These are phyloP conservation scores for Eutypa lata DNA, from an alignment of 2,329 filamentous ascomycete species.

Conservation along the genomic window DNA sequence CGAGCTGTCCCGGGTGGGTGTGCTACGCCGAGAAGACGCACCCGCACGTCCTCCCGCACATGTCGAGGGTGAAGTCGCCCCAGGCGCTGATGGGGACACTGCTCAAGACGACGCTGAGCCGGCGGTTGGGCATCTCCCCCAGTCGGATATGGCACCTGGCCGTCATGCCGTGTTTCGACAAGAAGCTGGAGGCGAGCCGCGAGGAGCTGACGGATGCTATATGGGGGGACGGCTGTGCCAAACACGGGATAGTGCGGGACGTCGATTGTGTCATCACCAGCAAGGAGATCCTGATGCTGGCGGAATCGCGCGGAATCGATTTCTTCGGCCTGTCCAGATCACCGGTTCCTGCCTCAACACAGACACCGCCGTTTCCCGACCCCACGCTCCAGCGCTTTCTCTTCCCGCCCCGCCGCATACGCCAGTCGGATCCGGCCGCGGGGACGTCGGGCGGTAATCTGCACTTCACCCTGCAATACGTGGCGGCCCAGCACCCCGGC, in stretches of 20 bases:
- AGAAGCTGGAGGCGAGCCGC: constrained; percentile 93
- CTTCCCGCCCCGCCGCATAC: constrained; percentile 52
- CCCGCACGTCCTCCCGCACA: constrained; percentile 84
- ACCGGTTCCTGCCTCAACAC: constrained; percentile 43
- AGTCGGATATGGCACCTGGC: constrained; percentile 90
- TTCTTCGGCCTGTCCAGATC: constrained; percentile 69
- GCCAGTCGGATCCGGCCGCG: constrained; percentile 50
- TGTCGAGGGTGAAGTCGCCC: constrained; percentile 89
- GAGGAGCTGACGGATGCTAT: constrained; percentile 82
- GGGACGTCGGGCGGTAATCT: constrained; percentile 89
- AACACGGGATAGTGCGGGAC: constrained; percentile 78
- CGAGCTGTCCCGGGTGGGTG: constrained; percentile 95
- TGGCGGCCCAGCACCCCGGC: constrained; percentile 67
- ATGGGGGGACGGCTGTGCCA: constrained; percentile 50
- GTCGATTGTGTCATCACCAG: constrained; percentile 98
- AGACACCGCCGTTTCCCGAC: constrained; percentile 68
- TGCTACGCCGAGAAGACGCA: constrained; percentile 99
- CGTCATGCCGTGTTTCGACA: constrained; percentile 98
- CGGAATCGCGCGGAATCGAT: constrained; percentile 72
- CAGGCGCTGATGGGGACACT: constrained; percentile 89
- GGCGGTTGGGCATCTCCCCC: constrained; percentile 66
- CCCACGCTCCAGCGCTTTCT: constrained; percentile 67
- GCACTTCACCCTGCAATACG: constrained; percentile 75
- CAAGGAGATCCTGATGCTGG: constrained; percentile 87
- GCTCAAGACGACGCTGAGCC: constrained; percentile 80